These are phyloP conservation scores for Cladosporium halotolerans DNA, from an alignment of 2,329 filamentous ascomycete genomes.

Conservation along the genomic window DNA sequence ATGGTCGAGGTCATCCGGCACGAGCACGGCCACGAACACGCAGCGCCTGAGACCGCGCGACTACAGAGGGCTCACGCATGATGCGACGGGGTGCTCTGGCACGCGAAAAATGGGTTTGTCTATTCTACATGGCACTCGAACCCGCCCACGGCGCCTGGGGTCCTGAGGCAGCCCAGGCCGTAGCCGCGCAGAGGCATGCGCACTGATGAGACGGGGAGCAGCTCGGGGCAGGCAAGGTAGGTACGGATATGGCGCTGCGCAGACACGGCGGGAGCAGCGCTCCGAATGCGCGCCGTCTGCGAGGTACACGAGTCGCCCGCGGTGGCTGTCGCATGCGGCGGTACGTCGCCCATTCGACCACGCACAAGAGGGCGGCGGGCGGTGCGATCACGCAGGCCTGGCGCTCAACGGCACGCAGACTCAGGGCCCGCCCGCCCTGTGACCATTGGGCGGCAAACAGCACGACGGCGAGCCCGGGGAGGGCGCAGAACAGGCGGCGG, in stretches of 20 bases:
- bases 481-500: background rate
- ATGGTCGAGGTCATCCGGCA: constrained; percentile 10
- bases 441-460: constrained; percentile 7
- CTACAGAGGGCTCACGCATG: background rate
- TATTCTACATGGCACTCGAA: background rate
- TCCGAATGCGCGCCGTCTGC: background rate
- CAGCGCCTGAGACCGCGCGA: constrained; percentile 3
- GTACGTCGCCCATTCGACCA: constrained; percentile 3
- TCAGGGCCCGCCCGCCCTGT: constrained; percentile 9
- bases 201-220: background rate
- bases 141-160: background rate
- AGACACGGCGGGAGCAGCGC: background rate
- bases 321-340: constrained; percentile 3
- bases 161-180: constrained; percentile 5
- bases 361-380: constrained; percentile 5
- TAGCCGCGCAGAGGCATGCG: constrained; percentile 7
- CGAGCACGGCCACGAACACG: constrained; percentile 1
- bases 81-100: background rate
- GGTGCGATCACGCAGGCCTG: constrained; percentile 10
- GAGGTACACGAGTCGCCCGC: constrained; percentile 4
- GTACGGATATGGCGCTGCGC: background rate
- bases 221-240: background rate
- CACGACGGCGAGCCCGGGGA: background rate
- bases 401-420: constrained; percentile 10
- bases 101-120: background rate